These are phyloP conservation scores for Dichotomocladium elegans DNA, from an alignment of 371 early-diverging fungal genomes.

Conservation along the genomic window DNA sequence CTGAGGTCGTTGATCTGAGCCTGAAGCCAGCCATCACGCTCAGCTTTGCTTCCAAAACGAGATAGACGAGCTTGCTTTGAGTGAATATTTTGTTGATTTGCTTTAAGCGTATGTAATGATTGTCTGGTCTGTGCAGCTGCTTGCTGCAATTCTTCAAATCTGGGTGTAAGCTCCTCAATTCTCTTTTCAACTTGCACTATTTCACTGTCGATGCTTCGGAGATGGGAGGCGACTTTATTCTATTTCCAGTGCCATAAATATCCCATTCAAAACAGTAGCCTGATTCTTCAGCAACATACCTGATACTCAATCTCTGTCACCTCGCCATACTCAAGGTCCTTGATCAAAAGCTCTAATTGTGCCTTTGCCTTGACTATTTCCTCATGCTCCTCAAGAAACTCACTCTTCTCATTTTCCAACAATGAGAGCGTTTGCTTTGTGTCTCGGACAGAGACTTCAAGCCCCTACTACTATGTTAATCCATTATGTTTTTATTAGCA, in stretches of 20 bases:
- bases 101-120: constrained; percentile 27
- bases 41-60: constrained; percentile 64
- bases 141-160: constrained; percentile 43
- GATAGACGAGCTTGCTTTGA: constrained; percentile 82
- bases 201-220: constrained; percentile 48
- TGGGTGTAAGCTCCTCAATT: constrained; percentile 49
- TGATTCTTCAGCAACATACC: constrained; percentile 4
- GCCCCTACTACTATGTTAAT: constrained; percentile 4
- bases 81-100: constrained; percentile 59
- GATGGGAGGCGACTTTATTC: constrained; percentile 36
- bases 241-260: neutral
- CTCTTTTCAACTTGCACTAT: constrained; percentile 54
- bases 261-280: neutral
- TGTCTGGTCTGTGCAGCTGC: constrained; percentile 25
- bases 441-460: constrained; percentile 42
- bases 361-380: constrained; percentile 51
- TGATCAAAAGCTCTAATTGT: constrained; percentile 52
- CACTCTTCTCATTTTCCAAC: constrained; percentile 52
- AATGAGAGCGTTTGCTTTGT: constrained; percentile 43
- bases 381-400: constrained; percentile 53
- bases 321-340: constrained; percentile 52
- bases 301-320: constrained; percentile 41
- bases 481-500: neutral
- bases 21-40: constrained; percentile 76
- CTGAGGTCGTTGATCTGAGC: constrained; percentile 65